Conservation (phyloP, 371 early-diverging fungal genomes). For the Capillidium heterosporum region DNA sequence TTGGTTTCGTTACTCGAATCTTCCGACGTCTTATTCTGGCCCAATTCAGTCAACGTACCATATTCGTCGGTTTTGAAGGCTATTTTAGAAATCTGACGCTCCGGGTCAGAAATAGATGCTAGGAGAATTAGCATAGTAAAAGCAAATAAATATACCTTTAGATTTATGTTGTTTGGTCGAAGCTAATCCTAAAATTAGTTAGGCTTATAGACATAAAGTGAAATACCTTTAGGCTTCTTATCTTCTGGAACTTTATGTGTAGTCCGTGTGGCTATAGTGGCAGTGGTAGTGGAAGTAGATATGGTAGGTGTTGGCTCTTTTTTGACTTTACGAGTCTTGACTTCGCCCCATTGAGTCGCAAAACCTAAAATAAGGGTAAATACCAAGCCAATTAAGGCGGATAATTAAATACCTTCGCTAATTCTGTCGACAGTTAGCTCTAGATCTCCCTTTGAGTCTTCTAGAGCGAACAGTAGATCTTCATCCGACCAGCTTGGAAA, state of each 20-base stretch:
- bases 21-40: no score
- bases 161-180: neutral
- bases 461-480: constrained; percentile 65
- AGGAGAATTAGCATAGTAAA: neutral
- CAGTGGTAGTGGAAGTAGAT: neutral
- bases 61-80: no score
- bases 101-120: neutral
- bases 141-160: neutral
- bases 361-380: constrained; percentile 31
- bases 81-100: no score
- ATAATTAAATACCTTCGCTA: constrained; percentile 49
- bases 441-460: constrained; percentile 74
- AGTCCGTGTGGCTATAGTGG: neutral
- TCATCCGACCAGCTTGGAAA: constrained; percentile 81
- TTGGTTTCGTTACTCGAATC: no score
- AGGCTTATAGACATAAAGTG: no score
- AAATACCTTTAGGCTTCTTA: neutral
- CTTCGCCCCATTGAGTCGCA: constrained; percentile 79
- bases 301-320: no score
- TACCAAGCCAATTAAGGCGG: neutral
- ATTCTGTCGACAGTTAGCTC: constrained; percentile 64
- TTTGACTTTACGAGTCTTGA: constrained; percentile 55
- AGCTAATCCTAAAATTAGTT: neutral
- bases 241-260: neutral
- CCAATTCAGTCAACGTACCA: no score